A percentile compares a stretch with the other conserved stretches of the same genome.
Conservation (phyloP, 2,329 filamentous ascomycete genomes). For the Monilinia fructigena region DNA sequence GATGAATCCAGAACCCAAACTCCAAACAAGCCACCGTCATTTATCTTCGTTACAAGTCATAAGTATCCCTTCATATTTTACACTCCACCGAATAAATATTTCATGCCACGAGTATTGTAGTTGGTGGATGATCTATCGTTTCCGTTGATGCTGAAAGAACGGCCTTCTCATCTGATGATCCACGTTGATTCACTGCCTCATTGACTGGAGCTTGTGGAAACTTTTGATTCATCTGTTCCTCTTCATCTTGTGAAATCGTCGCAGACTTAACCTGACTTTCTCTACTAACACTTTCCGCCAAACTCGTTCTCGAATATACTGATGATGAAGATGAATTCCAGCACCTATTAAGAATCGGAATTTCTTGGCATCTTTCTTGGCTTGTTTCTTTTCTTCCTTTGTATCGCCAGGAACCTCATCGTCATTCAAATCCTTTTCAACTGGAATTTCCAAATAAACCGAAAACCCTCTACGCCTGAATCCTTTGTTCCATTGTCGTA, state of each 20-base stretch:
- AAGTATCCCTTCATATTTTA: constrained; percentile 1
- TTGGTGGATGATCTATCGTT: not conserved
- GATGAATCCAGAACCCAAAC: constrained; percentile 8
- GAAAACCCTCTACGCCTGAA: constrained; percentile 32
- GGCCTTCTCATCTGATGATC: not conserved
- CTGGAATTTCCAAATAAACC: constrained; percentile 33
- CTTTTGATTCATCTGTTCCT: not conserved
- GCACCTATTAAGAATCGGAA: constrained; percentile 29
- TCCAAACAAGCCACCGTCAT: constrained; percentile 6
- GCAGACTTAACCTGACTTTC: constrained; percentile 3
- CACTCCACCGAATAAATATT: not conserved
- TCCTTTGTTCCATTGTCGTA: constrained; percentile 32
- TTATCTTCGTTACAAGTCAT: constrained; percentile 11
- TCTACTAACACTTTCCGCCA: constrained; percentile 16
- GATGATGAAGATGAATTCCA: constrained; percentile 6
- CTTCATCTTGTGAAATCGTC: not conserved
- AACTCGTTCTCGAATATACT: constrained; percentile 17
- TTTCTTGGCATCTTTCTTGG: constrained; percentile 23
- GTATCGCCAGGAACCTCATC: constrained; percentile 11
- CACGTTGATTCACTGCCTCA: not conserved
- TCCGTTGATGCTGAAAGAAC: not conserved
- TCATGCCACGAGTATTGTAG: not conserved
- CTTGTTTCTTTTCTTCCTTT: constrained; percentile 23
- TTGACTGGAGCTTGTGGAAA: not conserved
- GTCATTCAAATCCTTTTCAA: constrained; percentile 15